phyloP scores from a whole-genome alignment of 352 stramenopile species.

The Phytophthora sp. region DNA sequence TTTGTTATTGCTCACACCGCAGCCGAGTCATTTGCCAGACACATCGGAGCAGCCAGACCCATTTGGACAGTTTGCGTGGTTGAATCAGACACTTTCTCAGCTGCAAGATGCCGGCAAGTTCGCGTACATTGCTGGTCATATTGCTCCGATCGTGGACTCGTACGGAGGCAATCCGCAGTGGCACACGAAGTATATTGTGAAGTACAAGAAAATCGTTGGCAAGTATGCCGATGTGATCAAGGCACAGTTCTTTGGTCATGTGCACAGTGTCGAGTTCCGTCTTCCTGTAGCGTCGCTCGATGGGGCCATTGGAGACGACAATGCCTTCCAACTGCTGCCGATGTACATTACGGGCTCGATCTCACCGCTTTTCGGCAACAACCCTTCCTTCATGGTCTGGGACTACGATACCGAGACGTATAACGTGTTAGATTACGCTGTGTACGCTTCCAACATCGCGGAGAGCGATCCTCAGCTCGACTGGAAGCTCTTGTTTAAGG shows the following conservation, averaged over 20 bases:
- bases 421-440: conserved; percentile 76
- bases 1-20: conserved; percentile 8
- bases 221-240: conserved; percentile 81
- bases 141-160: conserved; percentile 91
- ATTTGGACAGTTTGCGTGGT: conserved; percentile 92
- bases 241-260: conserved; percentile 92
- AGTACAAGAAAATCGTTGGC: conserved; percentile 84
- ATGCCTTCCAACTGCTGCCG: conserved; percentile 53
- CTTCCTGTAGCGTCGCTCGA: conserved; percentile 46
- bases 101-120: conserved; percentile 57
- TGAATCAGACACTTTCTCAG: conserved; percentile 72
- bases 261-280: conserved; percentile 94
- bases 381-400: conserved; percentile 93
- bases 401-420: conserved; percentile 78
- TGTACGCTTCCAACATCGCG: conserved; percentile 80
- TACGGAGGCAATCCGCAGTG: conserved; percentile 90
- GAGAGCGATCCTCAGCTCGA: conserved; percentile 52
- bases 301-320: conserved; percentile 15
- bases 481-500: conserved; percentile 68
- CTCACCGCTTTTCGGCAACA: conserved; percentile 92
- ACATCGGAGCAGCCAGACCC: conserved; percentile 79
- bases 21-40: conserved; percentile 81
- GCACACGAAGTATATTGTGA: conserved; percentile 84
- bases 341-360: conserved; percentile 88
- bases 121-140: conserved; percentile 92